Evolutionary conservation across 805 yeast species (phyloP), one percentile per base, ranked within the genome.

Genomic region (Kazachstania martiniae): DNA sequence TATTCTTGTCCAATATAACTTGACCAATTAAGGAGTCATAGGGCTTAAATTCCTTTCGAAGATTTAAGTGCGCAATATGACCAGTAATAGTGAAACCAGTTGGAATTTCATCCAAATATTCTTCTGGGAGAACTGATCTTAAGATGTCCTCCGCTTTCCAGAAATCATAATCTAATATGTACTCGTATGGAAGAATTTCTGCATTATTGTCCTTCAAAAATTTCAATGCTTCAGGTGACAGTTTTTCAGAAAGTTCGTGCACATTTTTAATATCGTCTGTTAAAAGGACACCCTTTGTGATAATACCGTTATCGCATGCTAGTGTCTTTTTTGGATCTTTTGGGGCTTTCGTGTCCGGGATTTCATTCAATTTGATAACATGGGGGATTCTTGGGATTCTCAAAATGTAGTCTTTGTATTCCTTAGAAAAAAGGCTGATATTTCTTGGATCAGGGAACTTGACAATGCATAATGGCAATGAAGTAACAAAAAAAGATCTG

Each of bases 61-160:
- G 57, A 48, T 91, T 91, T 49, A 93, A 58, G 57, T 91, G 99
- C 0, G 97, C 98, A 36, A 91, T 70, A 58, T 91, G 97, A 0
- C 99, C 99, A 0, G 94, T 93, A 23, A 76, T 74, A 1, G 97
- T 83, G 54, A 82, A 91, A 0, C 97, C 93, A 1, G 91, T 66
- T 1, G 98, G 99, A 7, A 79, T 64, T 35, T 85, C 94, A 26
- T 70, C 77, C 5, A 72, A 57, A 14, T 38, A 41, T 13, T 74
- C 65, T 28, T 71, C 78, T 0, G 99, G 98, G 28, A 91, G 56
- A 3, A 86, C 70, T 0, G 94, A 71, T 28, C 66, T 63, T 24
- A 91, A 62, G 12, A 91, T 79, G 44, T 91, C 95, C 35, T 93
- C 98, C 0, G 87, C 67, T 43, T 74, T 75, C 97, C 97, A 91